Evolutionary conservation across 2,329 filamentous ascomycete species (phyloP), one percentile per base, ranked within the genome.

Genomic region (Calonectria crousiana): DNA sequence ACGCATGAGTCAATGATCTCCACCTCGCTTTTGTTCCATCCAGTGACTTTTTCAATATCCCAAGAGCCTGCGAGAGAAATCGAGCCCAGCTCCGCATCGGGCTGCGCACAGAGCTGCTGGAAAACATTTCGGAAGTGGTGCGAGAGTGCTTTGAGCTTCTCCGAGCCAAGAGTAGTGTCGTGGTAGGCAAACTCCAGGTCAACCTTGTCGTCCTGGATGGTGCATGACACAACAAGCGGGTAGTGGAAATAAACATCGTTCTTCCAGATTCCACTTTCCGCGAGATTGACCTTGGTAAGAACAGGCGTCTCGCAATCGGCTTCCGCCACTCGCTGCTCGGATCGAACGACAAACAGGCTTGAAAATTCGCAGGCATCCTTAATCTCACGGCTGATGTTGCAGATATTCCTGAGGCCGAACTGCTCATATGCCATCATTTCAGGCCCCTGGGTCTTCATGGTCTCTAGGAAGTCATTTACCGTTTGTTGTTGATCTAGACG

Each of bases 391-490:
- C 66, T 70, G 1, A 77, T 47, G 26, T 64, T 73, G 30, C 75
- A 73, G 41, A 82, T 82, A 16, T 74, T 73, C 4, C 72, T 73
- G 9, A 78, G 36, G 3, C 76, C 76, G 10, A 67, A 70, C 10
- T 78, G 75, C 41, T 76, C 74, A 23, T 53, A 72, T 10, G 67
- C n/a, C 6, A 75, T 68, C 71, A 77, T 74, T 23, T 73, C 72
- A 2, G 64, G 20, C 11, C 70, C 67, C 23, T 73, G 30, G 2
- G 65, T 16, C 26, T 81, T 78, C 0, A 79, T 41, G 0, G 79
- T 77, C 23, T 87, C 79, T 16, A 92, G 80, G 69, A 86, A 89
- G 23, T 87, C 80, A 0, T 77, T 74, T 13, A 87, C 80, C 0
- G 80, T 77, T 13, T 65, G 41, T 11, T 67, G 11, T 6, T 62